Percentiles rank a stretch among this genome's conserved stretches.
Conservation (phyloP, 352 stramenopile species). For the Phytopythium aichiense region DNA sequence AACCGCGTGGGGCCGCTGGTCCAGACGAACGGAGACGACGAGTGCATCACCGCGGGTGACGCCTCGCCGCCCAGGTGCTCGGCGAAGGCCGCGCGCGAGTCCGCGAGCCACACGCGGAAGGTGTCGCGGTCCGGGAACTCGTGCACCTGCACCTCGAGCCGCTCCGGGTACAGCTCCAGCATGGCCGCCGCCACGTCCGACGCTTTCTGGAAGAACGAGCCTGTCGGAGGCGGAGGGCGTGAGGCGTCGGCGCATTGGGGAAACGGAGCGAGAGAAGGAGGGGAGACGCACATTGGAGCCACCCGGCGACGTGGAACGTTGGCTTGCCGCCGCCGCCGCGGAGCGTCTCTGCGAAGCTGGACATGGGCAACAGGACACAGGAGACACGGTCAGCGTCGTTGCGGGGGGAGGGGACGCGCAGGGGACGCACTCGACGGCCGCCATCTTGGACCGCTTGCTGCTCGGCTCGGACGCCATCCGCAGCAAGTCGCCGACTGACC, state of each 20-base stretch:
- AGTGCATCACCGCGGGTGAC: conserved; percentile 41
- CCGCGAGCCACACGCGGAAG: conserved; percentile 53
- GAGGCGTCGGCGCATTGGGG: not conserved
- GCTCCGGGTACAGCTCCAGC: conserved; percentile 57
- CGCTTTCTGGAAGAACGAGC: conserved; percentile 55
- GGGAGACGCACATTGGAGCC: conserved; percentile 43
- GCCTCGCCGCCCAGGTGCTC: conserved; percentile 26
- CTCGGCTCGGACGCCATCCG: conserved; percentile 1
- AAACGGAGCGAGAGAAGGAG: not conserved
- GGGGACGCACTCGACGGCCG: conserved; percentile 42
- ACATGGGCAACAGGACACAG: not conserved
- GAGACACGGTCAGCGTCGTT: not conserved
- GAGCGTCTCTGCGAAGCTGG: conserved; percentile 43
- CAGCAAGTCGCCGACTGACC: not conserved
- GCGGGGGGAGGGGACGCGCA: not conserved
- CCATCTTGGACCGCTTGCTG: conserved; percentile 34
- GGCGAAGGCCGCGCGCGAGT: conserved; percentile 31
- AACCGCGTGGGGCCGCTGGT: conserved; percentile 47
- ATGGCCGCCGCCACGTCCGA: conserved; percentile 56
- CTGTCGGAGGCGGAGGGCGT: conserved; percentile 9
- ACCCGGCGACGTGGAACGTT: conserved; percentile 70
- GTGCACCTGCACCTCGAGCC: conserved; percentile 34
- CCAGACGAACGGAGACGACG: conserved; percentile 78
- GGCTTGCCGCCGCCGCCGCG: conserved; percentile 16
- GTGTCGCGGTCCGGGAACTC: conserved; percentile 54